These are phyloP conservation scores for Neodidymelliopsis sp. DNA, from an alignment of 2,329 filamentous ascomycete species.

Conservation along the genomic window DNA sequence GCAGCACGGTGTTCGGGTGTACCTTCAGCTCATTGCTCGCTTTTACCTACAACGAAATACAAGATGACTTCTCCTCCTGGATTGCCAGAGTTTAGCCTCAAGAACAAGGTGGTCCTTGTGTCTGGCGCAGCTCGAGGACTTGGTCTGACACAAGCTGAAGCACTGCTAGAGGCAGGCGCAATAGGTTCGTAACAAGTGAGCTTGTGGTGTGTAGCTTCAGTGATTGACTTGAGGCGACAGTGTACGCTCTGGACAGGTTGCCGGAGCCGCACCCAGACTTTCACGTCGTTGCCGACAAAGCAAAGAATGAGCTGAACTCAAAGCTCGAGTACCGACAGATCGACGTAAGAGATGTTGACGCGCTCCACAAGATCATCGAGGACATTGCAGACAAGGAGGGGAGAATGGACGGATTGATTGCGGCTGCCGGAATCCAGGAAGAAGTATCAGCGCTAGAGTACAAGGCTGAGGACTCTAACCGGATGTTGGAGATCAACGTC, in stretches of 20 bases:
- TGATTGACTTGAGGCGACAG: conserved; percentile 46
- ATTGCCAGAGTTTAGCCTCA: conserved; percentile 78
- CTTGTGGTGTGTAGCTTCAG: neutral
- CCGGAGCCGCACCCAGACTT: conserved; percentile 68
- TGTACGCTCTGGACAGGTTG: conserved; percentile 72
- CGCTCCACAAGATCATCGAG: conserved; percentile 71
- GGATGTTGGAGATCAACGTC: conserved; percentile 68
- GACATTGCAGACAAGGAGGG: conserved; percentile 74
- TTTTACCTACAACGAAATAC: neutral
- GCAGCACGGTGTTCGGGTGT: conserved; percentile 4
- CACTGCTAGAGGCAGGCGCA: conserved; percentile 77
- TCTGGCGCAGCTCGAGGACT: conserved; percentile 76
- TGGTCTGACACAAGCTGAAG: conserved; percentile 77
- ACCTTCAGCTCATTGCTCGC: neutral
- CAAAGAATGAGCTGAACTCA: conserved; percentile 69
- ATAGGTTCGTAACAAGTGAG: conserved; percentile 54
- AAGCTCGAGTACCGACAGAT: conserved; percentile 77
- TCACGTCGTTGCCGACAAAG: conserved; percentile 68
- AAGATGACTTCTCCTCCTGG: conserved; percentile 29
- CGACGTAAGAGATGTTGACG: conserved; percentile 76
- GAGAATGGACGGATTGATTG: conserved; percentile 80
- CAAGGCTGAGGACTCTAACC: conserved; percentile 65
- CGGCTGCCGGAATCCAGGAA: conserved; percentile 79
- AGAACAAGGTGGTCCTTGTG: conserved; percentile 73
- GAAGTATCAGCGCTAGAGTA: conserved; percentile 86